Conservation (phyloP, 2,329 filamentous ascomycete species). For the Passalora sequoiae region DNA sequence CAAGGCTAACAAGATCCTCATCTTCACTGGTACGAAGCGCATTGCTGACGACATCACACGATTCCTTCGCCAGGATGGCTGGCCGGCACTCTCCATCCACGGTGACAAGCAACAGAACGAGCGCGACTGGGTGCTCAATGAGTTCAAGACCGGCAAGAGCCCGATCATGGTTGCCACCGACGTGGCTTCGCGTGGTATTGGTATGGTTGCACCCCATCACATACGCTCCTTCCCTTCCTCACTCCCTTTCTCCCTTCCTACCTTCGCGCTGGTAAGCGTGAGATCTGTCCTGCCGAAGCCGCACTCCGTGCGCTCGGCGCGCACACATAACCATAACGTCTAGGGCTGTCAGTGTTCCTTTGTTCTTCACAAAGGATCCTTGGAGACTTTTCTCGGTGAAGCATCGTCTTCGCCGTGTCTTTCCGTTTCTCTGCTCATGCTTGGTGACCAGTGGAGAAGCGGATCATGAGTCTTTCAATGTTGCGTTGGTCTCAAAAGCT, state of each 20-base stretch:
- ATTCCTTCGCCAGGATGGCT: conserved; percentile 95
- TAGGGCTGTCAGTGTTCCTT: conserved; percentile 78
- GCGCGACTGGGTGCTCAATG: conserved; percentile 98
- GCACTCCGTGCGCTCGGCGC: conserved; percentile 76
- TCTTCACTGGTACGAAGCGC: conserved; percentile 83
- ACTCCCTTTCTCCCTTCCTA: conserved; percentile 32
- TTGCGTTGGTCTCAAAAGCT: conserved; percentile 62
- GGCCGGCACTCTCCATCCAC: conserved; percentile 96
- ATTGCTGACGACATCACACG: conserved; percentile 96
- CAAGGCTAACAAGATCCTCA: conserved; percentile 88
- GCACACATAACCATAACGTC: conserved; percentile 78
- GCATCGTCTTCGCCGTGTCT: conserved; percentile 53
- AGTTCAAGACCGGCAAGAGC: conserved; percentile 99
- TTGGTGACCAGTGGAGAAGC: conserved; percentile 71
- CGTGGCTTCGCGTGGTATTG: conserved; percentile 99
- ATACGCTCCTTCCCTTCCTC: no score
- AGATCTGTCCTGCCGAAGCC: conserved; percentile 69
- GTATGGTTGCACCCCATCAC: conserved; percentile 72
- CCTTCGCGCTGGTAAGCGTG: conserved; percentile 48
- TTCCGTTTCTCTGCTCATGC: conserved; percentile 69
- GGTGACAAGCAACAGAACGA: conserved; percentile 99
- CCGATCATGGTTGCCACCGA: conserved; percentile 99
- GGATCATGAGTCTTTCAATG: conserved; percentile 61
- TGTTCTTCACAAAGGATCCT: conserved; percentile 79
- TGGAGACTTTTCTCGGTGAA: conserved; percentile 58